These are phyloP conservation scores for Aureobasidium sp. DNA, from an alignment of 2,329 filamentous ascomycete genomes.

Conservation along the genomic window DNA sequence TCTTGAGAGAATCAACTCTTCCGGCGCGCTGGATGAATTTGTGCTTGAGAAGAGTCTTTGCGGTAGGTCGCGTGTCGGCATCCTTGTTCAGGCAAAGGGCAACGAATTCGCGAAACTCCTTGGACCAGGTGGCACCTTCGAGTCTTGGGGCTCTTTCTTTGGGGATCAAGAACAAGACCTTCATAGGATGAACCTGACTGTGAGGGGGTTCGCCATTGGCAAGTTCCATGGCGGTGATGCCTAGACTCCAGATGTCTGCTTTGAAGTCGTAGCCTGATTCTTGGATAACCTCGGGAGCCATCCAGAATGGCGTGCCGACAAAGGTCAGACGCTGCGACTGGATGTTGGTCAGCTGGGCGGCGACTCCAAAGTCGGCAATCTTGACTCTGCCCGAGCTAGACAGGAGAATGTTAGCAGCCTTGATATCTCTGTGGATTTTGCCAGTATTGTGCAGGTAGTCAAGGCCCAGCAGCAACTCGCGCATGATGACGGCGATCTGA, in stretches of 20 bases:
- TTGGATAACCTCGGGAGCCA: slow-evolving; percentile 91
- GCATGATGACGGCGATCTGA: slow-evolving; percentile 90
- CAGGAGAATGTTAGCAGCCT: slow-evolving; percentile 92
- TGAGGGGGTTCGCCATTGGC: slow-evolving; percentile 83
- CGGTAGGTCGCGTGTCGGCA: slow-evolving; percentile 71
- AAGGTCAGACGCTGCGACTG: slow-evolving; percentile 97
- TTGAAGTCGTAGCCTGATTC: slow-evolving; percentile 80
- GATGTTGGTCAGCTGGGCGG: slow-evolving; percentile 92
- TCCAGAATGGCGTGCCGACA: slow-evolving; percentile 95
- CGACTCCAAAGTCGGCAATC: slow-evolving; percentile 93
- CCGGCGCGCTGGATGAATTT: slow-evolving; percentile 81
- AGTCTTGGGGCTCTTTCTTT: slow-evolving; percentile 78
- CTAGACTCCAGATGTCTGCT: slow-evolving; percentile 87
- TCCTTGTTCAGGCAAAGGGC: slow-evolving; percentile 88
- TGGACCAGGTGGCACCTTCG: slow-evolving; percentile 66
- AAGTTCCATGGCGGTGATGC: slow-evolving; percentile 86
- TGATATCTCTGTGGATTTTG: slow-evolving; percentile 95
- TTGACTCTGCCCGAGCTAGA: slow-evolving; percentile 87
- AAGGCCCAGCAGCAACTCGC: slow-evolving; percentile 79
- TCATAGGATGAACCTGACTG: slow-evolving; percentile 83
- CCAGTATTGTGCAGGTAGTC: slow-evolving; percentile 90
- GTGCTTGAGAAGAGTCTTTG: slow-evolving; percentile 80
- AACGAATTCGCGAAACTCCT: slow-evolving; percentile 90
- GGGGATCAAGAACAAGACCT: slow-evolving; percentile 83
- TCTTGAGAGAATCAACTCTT: slow-evolving; percentile 79